A percentile compares a stretch with the other conserved stretches of the same genome.
phyloP scores from a whole-genome alignment of 805 yeast genomes.

The Metschnikowia colocasiae region DNA sequence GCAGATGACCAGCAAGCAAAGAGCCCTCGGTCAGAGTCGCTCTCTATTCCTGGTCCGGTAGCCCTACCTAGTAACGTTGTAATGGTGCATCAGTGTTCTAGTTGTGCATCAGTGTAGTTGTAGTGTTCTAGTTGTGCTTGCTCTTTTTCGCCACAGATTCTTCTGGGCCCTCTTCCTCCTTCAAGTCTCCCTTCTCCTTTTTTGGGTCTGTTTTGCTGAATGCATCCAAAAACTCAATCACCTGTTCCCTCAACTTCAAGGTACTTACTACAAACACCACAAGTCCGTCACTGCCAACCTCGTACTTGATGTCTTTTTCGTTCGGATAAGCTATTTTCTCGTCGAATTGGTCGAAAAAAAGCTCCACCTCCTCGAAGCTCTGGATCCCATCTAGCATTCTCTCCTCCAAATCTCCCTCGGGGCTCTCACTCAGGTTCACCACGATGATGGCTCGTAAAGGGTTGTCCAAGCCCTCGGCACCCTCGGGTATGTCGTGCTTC shows the following conservation, averaged over 20 bases:
- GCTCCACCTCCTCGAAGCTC: constrained; percentile 46
- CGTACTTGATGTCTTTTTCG: constrained; percentile 52
- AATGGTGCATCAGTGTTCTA: too few species aligned
- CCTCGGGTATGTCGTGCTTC: constrained; percentile 3
- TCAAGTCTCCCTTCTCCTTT: neutral
- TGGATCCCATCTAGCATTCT: constrained; percentile 43
- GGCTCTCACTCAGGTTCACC: constrained; percentile 30
- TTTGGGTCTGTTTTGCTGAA: constrained; percentile 14
- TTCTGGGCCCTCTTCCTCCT: neutral
- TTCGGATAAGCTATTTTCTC: constrained; percentile 50
- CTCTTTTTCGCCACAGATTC: constrained; percentile 5
- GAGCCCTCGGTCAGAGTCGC: too few species aligned
- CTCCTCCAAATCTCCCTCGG: constrained; percentile 49
- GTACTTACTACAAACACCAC: constrained; percentile 53
- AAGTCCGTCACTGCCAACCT: constrained; percentile 59
- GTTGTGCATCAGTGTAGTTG: too few species aligned
- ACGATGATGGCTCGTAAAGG: constrained; percentile 46
- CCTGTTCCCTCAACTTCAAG: constrained; percentile 33
- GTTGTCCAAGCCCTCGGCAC: constrained; percentile 38
- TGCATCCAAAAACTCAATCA: constrained; percentile 42
- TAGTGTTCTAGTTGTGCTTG: neutral
- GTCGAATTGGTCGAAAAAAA: constrained; percentile 52
- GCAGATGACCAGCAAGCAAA: too few species aligned
- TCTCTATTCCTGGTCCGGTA: too few species aligned
- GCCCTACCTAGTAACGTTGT: too few species aligned